A percentile compares a stretch with the other conserved stretches of the same genome.
Evolutionary conservation across 2,329 filamentous ascomycete species (phyloP).

Genomic region (Aspergillus phoenicis): DNA sequence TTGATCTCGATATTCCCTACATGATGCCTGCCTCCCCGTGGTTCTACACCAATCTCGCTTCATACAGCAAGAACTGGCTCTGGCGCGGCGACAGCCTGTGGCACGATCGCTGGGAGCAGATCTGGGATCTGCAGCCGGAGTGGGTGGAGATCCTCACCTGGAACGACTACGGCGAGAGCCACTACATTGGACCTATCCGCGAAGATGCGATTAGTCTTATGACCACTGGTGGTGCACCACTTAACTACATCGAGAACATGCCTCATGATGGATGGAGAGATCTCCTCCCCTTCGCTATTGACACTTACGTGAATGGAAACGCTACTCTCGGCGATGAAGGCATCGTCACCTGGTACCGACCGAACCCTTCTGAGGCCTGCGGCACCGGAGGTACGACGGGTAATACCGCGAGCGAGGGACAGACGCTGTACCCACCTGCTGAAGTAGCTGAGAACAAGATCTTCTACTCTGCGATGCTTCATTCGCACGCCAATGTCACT

Average conservation of each 20-base stretch:
- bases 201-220: background rate
- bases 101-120: constrained; percentile 46
- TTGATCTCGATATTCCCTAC: constrained; percentile 37
- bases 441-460: background rate
- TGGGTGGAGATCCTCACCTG: constrained; percentile 54
- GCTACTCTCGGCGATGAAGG: background rate
- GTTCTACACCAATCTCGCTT: constrained; percentile 57
- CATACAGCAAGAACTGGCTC: constrained; percentile 57
- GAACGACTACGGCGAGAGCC: constrained; percentile 59
- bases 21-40: constrained; percentile 55
- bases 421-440: background rate
- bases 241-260: background rate
- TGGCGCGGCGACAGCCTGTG: constrained; percentile 50
- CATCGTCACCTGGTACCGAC: background rate
- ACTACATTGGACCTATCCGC: constrained; percentile 53
- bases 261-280: constrained; percentile 4
- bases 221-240: background rate
- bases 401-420: background rate
- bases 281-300: background rate
- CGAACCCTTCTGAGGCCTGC: background rate
- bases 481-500: background rate
- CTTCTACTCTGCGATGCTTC: background rate
- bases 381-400: background rate
- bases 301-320: background rate
- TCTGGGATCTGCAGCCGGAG: constrained; percentile 48